These are phyloP conservation scores for Neurospora pannonica DNA, from an alignment of 495 filamentous ascomycete species.

Conservation along the genomic window DNA sequence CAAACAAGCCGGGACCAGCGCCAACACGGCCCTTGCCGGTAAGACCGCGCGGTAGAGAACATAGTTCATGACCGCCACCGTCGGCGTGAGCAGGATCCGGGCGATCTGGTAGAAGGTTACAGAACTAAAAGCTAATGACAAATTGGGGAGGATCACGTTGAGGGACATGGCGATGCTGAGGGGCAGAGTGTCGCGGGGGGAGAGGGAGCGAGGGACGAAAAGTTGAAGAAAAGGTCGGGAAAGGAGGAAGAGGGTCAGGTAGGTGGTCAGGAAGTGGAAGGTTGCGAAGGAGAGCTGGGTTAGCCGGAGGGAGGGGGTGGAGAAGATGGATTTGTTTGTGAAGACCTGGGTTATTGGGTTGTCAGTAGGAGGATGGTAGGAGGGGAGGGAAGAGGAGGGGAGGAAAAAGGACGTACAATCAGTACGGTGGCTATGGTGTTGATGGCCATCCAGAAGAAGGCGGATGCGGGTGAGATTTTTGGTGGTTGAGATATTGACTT, in stretches of 20 bases:
- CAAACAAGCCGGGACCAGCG: constrained; percentile 54
- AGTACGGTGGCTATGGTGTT: constrained; percentile 54
- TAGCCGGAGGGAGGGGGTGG: constrained; percentile 52
- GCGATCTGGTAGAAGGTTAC: constrained; percentile 71
- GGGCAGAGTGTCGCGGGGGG: constrained; percentile 51
- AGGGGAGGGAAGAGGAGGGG: background rate
- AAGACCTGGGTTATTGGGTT: constrained; percentile 47
- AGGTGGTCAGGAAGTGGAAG: constrained; percentile 68
- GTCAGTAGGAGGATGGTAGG: constrained; percentile 5
- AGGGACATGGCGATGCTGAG: constrained; percentile 57
- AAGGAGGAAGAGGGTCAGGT: constrained; percentile 51
- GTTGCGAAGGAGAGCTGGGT: constrained; percentile 61
- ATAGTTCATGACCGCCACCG: constrained; percentile 57
- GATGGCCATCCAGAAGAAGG: constrained; percentile 45
- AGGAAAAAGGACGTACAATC: constrained; percentile 36
- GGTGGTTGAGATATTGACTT: constrained; percentile 3
- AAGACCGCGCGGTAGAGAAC: constrained; percentile 52
- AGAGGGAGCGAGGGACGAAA: constrained; percentile 48
- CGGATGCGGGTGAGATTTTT: constrained; percentile 19
- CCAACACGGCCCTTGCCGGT: constrained; percentile 42
- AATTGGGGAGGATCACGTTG: constrained; percentile 67
- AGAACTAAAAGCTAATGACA: constrained; percentile 60
- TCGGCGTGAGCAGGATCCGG: constrained; percentile 61
- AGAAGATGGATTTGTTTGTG: constrained; percentile 69
- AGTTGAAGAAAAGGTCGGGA: constrained; percentile 50